Conservation (phyloP, 495 filamentous ascomycete species). For the Xylaria bambusicola region DNA sequence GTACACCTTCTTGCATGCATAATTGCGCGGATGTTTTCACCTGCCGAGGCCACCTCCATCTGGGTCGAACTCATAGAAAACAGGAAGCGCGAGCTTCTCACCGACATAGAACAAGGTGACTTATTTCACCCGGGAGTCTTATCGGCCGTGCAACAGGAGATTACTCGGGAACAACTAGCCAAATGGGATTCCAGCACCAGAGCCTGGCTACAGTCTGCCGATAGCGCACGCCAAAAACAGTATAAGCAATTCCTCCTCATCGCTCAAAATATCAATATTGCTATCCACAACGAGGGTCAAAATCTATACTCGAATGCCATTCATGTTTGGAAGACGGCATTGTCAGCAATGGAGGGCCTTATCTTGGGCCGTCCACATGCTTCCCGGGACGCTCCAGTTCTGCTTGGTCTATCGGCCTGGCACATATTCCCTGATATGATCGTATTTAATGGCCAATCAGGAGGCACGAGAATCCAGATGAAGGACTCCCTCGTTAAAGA, state of each 20-base stretch:
- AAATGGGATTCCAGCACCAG: constrained; percentile 43
- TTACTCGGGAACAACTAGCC: constrained; percentile 32
- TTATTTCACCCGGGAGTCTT: neutral
- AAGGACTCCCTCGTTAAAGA: constrained; percentile 29
- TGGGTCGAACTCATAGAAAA: constrained; percentile 33
- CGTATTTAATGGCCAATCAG: constrained; percentile 21
- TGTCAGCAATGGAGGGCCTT: constrained; percentile 30
- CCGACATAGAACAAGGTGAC: neutral
- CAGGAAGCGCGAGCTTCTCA: constrained; percentile 16
- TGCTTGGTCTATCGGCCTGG: constrained; percentile 39
- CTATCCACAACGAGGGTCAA: constrained; percentile 18
- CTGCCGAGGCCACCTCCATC: constrained; percentile 38
- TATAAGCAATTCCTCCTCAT: constrained; percentile 37
- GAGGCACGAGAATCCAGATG: constrained; percentile 19
- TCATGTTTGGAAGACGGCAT: constrained; percentile 30
- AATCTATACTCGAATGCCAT: constrained; percentile 34
- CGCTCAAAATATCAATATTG: constrained; percentile 34
- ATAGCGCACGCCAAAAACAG: constrained; percentile 23
- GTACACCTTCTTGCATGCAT: constrained; percentile 43
- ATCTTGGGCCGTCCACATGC: constrained; percentile 28
- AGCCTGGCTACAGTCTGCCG: constrained; percentile 38
- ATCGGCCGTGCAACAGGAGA: constrained; percentile 25
- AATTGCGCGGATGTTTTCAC: constrained; percentile 36
- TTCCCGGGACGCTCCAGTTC: constrained; percentile 24
- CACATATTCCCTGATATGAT: constrained; percentile 43